Base-by-base conservation (phyloP, 164 flowering plant genomes). In the Stephania yunnanensis region DNA sequence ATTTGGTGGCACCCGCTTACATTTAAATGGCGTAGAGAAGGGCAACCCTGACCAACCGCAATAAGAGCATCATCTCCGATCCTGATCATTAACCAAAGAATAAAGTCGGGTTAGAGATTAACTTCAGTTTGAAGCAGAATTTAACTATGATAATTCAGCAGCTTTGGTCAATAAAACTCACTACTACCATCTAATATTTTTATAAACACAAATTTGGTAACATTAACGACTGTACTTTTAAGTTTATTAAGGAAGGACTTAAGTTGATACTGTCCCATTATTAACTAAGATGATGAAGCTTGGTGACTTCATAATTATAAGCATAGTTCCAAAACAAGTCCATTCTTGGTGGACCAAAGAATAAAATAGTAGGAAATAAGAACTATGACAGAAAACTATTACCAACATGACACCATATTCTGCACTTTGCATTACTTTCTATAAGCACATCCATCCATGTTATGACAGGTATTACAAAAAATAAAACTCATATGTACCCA, bases 1-100 rank as follows among this genome's bases (percentile, higher is more conserved):
- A 95, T 89, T 72, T 81, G 88, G 73, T 88, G 85, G 74, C 99
- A 93, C 65, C 97, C 99, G 85, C 97, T 91, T 55, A 95, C 93
- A 87, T 92, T 93, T 77, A 95, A 82, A 73, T 86, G 80, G 9
- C 76, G 85, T 12, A 93, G 83, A 72, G 95, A 82, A 20, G 19
- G 65, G 83, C 95, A 90, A 65, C 97, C 92, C 78, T 84, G 81
- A 71, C 90, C 96, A 70, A 95, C 80, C 70, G 99, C 89, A 81
- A 89, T 81, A 70, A 93, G 88, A 73, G 94, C 97, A 78, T 84
- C 90, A 84, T 95, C 92, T 36, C 99, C 95, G 65, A 95, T 89
- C 87, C 99, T 95, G 81, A 73, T 68, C 76, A 68, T 46, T 11
- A 77, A 45, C 66, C 45, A 72, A 31, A 68, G 53, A 71, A 73